Conservation (phyloP, 164 flowering plant species). For the Tetrastigma voinierianum region DNA sequence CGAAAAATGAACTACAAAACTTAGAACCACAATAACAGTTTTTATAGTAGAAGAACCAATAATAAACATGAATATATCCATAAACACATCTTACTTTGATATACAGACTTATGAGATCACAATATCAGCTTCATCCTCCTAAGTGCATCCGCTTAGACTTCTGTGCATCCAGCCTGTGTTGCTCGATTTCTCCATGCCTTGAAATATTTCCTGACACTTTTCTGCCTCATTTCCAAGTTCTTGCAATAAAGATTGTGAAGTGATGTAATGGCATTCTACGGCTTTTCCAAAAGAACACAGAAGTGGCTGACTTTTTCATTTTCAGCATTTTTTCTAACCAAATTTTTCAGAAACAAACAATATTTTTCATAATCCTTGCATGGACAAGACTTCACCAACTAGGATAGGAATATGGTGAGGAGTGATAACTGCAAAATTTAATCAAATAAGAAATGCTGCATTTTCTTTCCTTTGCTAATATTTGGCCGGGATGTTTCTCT, state of each 20-base stretch:
- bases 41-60: too few species aligned
- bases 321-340: conserved; percentile 82
- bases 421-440: conserved; percentile 77
- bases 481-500: conserved; percentile 1
- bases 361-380: conserved; percentile 60
- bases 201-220: conserved; percentile 22
- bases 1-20: too few species aligned
- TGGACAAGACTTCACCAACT: conserved; percentile 61
- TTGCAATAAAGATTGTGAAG: conserved; percentile 58
- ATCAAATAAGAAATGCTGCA: neutral
- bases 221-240: conserved; percentile 61
- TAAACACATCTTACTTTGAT: conserved; percentile 40
- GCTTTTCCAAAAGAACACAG: conserved; percentile 90
- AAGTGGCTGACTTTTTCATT: conserved; percentile 83
- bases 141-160: conserved; percentile 87
- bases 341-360: conserved; percentile 62
- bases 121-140: conserved; percentile 96
- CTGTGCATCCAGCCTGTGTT: conserved; percentile 38
- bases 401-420: conserved; percentile 70
- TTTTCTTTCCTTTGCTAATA: neutral
- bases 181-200: conserved; percentile 36
- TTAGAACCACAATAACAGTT: too few species aligned
- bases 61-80: neutral
- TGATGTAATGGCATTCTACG: conserved; percentile 76
- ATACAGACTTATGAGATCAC: conserved; percentile 25